These are phyloP conservation scores for Acanthamoeba sp. DNA, from an alignment of 208 protist species.

Conservation along the genomic window DNA sequence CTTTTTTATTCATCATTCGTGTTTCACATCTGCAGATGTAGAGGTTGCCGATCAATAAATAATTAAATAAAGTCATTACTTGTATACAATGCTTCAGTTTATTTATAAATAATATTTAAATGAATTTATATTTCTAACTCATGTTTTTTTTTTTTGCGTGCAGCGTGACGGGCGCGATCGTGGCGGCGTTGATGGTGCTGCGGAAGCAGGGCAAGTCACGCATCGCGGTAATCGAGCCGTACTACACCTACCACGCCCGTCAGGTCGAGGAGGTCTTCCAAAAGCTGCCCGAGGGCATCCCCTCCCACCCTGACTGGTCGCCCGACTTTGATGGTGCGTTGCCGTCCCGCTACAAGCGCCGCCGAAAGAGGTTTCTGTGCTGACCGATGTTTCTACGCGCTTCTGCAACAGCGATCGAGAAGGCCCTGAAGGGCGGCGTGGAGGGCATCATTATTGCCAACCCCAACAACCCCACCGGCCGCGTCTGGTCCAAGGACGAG, in stretches of 20 bases:
- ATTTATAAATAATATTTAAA: too few relatives aligned
- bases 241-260: slow-evolving; percentile 71
- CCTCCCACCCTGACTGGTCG: slow-evolving; percentile 3
- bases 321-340: slow-evolving; percentile 19
- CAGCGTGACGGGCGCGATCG: slow-evolving; percentile 23
- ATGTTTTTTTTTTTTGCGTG: neutral
- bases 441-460: slow-evolving; percentile 30
- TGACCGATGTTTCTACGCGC: neutral
- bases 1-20: neutral
- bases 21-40: too few relatives aligned
- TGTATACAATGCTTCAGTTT: neutral
- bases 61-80: too few relatives aligned
- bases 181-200: slow-evolving; percentile 41
- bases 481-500: slow-evolving; percentile 61
- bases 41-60: too few relatives aligned
- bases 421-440: slow-evolving; percentile 22
- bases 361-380: neutral
- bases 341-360: neutral
- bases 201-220: slow-evolving; percentile 24
- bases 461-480: slow-evolving; percentile 39
- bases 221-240: slow-evolving; percentile 60
- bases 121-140: too few relatives aligned
- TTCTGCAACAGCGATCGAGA: neutral
- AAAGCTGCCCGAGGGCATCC: slow-evolving; percentile 28
- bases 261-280: slow-evolving; percentile 65